Base-by-base conservation (phyloP, 75 land plant genomes). In the Sequoia sempervirens region DNA sequence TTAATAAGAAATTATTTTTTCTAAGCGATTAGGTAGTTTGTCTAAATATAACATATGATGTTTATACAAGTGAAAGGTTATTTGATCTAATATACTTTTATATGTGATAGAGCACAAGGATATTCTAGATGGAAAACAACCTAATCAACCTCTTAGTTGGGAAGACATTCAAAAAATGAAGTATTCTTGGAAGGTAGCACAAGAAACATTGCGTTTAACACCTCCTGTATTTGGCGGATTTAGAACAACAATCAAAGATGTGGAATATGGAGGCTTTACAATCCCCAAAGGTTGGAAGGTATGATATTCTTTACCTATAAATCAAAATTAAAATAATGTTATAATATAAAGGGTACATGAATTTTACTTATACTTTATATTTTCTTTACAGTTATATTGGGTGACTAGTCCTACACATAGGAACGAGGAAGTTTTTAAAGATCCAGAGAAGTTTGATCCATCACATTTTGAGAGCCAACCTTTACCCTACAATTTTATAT, bases 281-380 rank as follows among this genome's bases (percentile, higher is more conserved):
- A 88, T 93, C 79, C 94, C 94, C 11, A 91, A 93, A 75, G 91
- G 91, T 0, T 93, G 93, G 94, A 89, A 89, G 89, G 92, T 88
- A 68, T 36, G 3, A 3, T 56, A 18, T 56, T 56, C 61, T 64
- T 26, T 8, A 50, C 12, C 14, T 11, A 50, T 12, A 50, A 8
- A 12, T 50, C 6, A 1, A 50, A 50, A 1, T 50, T 2, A 50
- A 1, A 43, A 50, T 0, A 12, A 12, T 50, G 52, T 50, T 50
- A 50, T 50, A 50, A 11, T 50, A 50, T 11, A 50, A 50, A 50
- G 2, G 12, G 11, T 12, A 50, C 41, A 1, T 28, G 32, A 12
- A 54, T 50, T 4, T 30, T 0, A 14, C 50, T 37, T 66, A 14
- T 17, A 3, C 80, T n/a, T 28, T 64, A 64, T 64, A 50, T 50